Base-by-base conservation (phyloP, 2,329 filamentous ascomycete genomes). In the Colletotrichum sp. region DNA sequence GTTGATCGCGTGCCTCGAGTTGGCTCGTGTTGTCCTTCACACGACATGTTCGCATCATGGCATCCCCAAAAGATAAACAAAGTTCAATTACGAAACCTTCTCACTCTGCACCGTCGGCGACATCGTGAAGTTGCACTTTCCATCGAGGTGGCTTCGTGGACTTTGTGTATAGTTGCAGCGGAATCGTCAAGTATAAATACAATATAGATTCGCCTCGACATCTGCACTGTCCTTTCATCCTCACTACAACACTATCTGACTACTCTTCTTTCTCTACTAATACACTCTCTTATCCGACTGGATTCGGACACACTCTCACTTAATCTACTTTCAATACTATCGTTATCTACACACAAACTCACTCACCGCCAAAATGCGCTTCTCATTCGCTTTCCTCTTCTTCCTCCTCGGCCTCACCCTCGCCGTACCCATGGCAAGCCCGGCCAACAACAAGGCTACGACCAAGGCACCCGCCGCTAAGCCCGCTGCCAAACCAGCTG, bases 341-440 rank as follows among this genome's bases (percentile, higher is more conserved):
- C 6, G 24, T 15, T 18, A 24, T 18, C 18, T 4, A 15, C 26
- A 39, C n/a, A 26, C 7, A 13, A 32, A 16, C 24, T 21, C 16
- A 62, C 5, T 7, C 44, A 9, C 24, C n/a, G 36, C 15, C 36
- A 75, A 67, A 8, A 75, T 75, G 72, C 72, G 72, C 32, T 71
- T 75, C 52, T 67, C 72, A 13, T 26, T 55, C 24, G 69, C 55
- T 26, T 13, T 72, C 6, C 28, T 75, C 13, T 57, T 72, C 52
- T 67, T 72, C 52, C 28, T 75, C 8, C 6, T 71, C 1, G 32
- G 26, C 16, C 67, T 75, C 21, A 55, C 68, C 24, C 49, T 34
- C 2, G 72, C 68, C 13, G 55, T 75, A 4, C 59, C 67, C 15
- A 44, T 63, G 8, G 39, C 67, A 30, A 52, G 64, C 28, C 44